phyloP scores from a whole-genome alignment of 257 asterid species.

The Voacanga thouarsii region DNA sequence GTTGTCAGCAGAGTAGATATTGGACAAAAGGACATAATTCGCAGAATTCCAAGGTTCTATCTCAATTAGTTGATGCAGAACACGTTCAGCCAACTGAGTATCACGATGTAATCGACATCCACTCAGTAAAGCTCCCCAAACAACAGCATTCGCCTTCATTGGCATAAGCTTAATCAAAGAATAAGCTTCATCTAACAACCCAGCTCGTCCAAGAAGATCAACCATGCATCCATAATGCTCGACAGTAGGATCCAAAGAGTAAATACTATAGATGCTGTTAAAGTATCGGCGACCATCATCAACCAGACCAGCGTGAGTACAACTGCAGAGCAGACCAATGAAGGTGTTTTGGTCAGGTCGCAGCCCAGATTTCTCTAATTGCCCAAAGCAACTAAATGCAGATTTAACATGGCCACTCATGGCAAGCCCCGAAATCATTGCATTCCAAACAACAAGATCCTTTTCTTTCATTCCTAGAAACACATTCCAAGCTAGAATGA shows the following conservation, averaged over 20 bases:
- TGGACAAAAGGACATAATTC: slow-evolving; percentile 39
- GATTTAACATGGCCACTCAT: slow-evolving; percentile 43
- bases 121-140: slow-evolving; percentile 50
- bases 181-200: slow-evolving; percentile 38
- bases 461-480: slow-evolving; percentile 32
- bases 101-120: slow-evolving; percentile 49
- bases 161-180: slow-evolving; percentile 37
- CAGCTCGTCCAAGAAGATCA: slow-evolving; percentile 51
- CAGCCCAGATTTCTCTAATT: slow-evolving; percentile 33
- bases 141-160: slow-evolving; percentile 38
- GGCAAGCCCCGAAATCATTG: slow-evolving; percentile 40
- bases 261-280: slow-evolving; percentile 25
- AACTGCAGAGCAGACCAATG: slow-evolving; percentile 45
- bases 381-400: slow-evolving; percentile 39
- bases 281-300: slow-evolving; percentile 42
- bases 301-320: slow-evolving; percentile 51
- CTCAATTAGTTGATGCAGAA: slow-evolving; percentile 34
- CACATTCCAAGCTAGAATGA: slow-evolving; percentile 37
- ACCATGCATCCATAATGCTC: slow-evolving; percentile 56
- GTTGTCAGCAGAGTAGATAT: slow-evolving; percentile 36
- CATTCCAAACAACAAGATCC: slow-evolving; percentile 44
- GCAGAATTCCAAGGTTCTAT: slow-evolving; percentile 47
- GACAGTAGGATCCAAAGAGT: slow-evolving; percentile 25
- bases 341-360: slow-evolving; percentile 46
- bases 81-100: slow-evolving; percentile 43